Conservation (phyloP, 176 grass and related monocot species). For the Phyllostachys edulis region DNA sequence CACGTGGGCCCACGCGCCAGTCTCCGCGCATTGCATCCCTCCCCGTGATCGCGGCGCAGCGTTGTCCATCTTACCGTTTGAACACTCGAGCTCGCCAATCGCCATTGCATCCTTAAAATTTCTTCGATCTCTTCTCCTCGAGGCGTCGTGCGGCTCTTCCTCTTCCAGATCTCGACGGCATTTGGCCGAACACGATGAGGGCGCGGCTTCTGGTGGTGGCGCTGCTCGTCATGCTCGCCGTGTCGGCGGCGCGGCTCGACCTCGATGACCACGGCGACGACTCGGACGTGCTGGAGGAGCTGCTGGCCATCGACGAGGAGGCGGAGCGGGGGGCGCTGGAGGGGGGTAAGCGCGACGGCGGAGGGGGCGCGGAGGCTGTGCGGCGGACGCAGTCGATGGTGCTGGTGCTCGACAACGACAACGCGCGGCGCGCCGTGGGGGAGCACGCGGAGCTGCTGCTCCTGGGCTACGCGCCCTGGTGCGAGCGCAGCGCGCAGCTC, state of each 20-base stretch:
- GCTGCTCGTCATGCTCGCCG: constrained; percentile 34
- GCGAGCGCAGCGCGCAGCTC: constrained; percentile 80
- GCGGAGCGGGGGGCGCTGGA: constrained; percentile 40
- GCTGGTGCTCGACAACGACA: constrained; percentile 82
- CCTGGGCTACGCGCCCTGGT: constrained; percentile 91
- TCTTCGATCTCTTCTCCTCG: constrained; percentile 3
- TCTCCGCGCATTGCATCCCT: too few relatives aligned
- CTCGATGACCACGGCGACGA: constrained; percentile 56
- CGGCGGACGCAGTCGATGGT: constrained; percentile 80
- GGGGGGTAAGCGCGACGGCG: neutral
- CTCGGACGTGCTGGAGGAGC: constrained; percentile 65
- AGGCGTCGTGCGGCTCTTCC: constrained; percentile 20
- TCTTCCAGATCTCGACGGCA: constrained; percentile 35
- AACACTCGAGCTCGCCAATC: constrained; percentile 38
- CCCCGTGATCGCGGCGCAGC: constrained; percentile 17
- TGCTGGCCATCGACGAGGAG: constrained; percentile 82
- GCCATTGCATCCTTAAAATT: neutral
- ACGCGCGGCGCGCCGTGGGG: constrained; percentile 56
- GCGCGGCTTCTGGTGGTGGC: constrained; percentile 15
- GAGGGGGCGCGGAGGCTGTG: constrained; percentile 52
- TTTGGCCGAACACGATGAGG: constrained; percentile 21
- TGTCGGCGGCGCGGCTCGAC: constrained; percentile 37
- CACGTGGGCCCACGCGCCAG: neutral
- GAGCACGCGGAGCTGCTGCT: constrained; percentile 70
- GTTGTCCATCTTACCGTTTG: constrained; percentile 27